A percentile compares a stretch with the other conserved stretches of the same genome.
phyloP scores from a whole-genome alignment of 192 early-diverging fungal species.

The Mycoemilia scoparia region DNA sequence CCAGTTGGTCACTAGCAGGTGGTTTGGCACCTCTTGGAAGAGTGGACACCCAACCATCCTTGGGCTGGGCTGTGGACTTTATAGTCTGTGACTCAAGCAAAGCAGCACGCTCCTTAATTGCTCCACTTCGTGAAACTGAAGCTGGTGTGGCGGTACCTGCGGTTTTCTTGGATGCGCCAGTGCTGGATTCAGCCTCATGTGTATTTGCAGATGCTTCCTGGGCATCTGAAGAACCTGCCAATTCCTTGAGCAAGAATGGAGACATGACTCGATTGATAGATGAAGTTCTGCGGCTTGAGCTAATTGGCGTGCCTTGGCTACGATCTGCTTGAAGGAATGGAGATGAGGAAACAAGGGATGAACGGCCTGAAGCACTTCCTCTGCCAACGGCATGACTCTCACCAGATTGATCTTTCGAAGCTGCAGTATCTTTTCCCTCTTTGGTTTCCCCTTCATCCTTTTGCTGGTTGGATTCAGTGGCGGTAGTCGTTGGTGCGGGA shows the following conservation, averaged over 20 bases:
- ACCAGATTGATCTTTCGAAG: too few relatives aligned
- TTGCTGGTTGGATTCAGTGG: conserved; percentile 6
- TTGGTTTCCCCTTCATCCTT: conserved; percentile 6
- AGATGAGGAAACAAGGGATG: conserved; percentile 19
- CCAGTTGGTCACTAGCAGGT: too few relatives aligned
- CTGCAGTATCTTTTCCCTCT: conserved; percentile 9
- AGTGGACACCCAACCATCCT: too few relatives aligned
- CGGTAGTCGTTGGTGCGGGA: conserved; percentile 1
- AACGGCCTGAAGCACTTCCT: too few relatives aligned
- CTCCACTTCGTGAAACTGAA: neutral
- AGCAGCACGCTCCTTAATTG: neutral
- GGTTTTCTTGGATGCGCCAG: too few relatives aligned
- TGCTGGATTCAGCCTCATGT: too few relatives aligned
- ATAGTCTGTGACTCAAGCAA: neutral
- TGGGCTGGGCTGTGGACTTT: conserved; percentile 1
- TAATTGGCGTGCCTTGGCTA: conserved; percentile 2
- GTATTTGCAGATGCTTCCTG: neutral
- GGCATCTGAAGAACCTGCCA: too few relatives aligned
- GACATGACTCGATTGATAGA: conserved; percentile 19
- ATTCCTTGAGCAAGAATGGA: conserved; percentile 14
- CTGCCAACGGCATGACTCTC: too few relatives aligned
- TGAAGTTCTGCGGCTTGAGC: conserved; percentile 4
- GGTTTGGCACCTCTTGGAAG: too few relatives aligned
- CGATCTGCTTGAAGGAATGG: conserved; percentile 28
- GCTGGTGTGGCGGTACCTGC: neutral